phyloP scores from a whole-genome alignment of 805 yeast genomes.

The Vanderwaltozyma yarrowii region DNA sequence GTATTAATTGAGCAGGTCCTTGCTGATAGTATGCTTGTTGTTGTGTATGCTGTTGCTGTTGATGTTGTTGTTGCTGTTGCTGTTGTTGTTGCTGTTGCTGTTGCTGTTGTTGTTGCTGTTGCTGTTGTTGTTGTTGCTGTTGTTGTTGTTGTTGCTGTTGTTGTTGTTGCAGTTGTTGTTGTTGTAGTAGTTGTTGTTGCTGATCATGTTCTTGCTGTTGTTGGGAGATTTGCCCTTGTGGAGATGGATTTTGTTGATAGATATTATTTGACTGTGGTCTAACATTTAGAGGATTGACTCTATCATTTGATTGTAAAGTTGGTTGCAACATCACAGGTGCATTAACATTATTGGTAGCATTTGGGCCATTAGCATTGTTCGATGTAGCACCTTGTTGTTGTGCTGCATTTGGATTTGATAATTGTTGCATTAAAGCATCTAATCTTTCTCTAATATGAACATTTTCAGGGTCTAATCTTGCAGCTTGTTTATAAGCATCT shows the following conservation, averaged over 20 bases:
- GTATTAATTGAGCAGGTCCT: background rate
- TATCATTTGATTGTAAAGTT: constrained; percentile 22
- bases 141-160: constrained; percentile 7
- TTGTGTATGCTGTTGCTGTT: background rate
- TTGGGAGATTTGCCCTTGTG: constrained; percentile 8
- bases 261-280: constrained; percentile 10
- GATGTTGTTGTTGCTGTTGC: constrained; percentile 6
- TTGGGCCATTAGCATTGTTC: constrained; percentile 7
- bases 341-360: constrained; percentile 1
- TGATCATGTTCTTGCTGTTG: constrained; percentile 1
- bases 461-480: constrained; percentile 86
- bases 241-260: constrained; percentile 7
- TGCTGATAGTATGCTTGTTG: background rate
- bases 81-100: constrained; percentile 10
- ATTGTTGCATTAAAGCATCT: constrained; percentile 61
- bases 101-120: too few relatives aligned
- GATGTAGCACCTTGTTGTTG: constrained; percentile 15
- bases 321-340: constrained; percentile 27
- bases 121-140: background rate
- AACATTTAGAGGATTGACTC: constrained; percentile 22
- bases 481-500: constrained; percentile 96
- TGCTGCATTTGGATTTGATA: constrained; percentile 18
- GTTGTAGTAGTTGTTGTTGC: too few relatives aligned
- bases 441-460: constrained; percentile 90
- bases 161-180: constrained; percentile 9